Percentiles rank a stretch among this genome's conserved stretches.
Conservation (phyloP, 768 basidiomycete genomes). For the Paxillus involutus region DNA sequence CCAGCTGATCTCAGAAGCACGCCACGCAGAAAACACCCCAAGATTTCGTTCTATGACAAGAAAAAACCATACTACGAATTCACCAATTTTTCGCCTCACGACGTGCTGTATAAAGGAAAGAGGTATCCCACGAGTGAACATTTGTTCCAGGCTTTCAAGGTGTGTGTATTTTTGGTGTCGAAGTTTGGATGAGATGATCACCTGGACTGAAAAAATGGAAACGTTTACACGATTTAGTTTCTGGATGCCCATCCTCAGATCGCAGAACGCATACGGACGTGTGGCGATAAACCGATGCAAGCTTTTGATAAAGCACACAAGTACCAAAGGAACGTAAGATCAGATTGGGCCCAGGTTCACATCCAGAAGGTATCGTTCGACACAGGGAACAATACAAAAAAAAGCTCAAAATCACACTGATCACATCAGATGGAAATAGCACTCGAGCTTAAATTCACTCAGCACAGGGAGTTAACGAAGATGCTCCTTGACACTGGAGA, state of each 20-base stretch:
- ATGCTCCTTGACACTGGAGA: constrained; percentile 67
- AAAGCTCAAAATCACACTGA: too few species aligned
- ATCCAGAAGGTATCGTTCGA: constrained; percentile 52
- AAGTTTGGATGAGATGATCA: too few species aligned
- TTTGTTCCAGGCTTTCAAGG: constrained; percentile 77
- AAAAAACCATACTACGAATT: constrained; percentile 67
- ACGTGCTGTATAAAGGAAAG: constrained; percentile 63
- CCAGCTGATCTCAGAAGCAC: background rate
- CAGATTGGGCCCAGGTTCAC: constrained; percentile 69
- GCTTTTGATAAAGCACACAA: constrained; percentile 69
- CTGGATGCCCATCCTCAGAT: constrained; percentile 57
- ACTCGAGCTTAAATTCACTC: constrained; percentile 67
- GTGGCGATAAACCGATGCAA: constrained; percentile 56
- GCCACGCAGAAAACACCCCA: background rate
- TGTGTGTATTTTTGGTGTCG: constrained; percentile 15
- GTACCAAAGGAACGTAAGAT: constrained; percentile 59
- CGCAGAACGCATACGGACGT: constrained; percentile 69
- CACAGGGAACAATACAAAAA: background rate
- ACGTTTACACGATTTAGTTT: constrained; percentile 41
- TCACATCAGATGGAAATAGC: constrained; percentile 58
- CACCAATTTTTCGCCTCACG: constrained; percentile 71
- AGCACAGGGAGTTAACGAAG: constrained; percentile 56
- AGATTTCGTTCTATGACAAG: constrained; percentile 64
- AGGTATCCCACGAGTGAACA: constrained; percentile 76
- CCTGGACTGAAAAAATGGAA: too few species aligned